Evolutionary conservation across 1,139 yeast genomes (phyloP).

Genomic region (Blastobotrys buckinghamii): DNA sequence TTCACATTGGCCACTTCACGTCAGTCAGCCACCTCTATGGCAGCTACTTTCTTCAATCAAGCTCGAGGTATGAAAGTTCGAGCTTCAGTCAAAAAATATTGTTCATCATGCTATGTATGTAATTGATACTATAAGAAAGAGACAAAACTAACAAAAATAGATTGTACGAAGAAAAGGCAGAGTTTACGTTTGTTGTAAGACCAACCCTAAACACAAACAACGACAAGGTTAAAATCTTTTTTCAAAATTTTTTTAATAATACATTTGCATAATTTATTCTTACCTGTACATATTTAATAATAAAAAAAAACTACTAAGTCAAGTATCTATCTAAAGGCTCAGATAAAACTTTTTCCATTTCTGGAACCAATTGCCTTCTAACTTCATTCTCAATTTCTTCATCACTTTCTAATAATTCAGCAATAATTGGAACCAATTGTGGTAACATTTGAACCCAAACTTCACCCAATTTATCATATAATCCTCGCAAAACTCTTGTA

Average conservation of each 20-base stretch:
- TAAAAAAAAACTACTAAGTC: constrained; percentile 37
- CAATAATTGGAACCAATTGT: constrained; percentile 90
- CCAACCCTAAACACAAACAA: constrained; percentile 92
- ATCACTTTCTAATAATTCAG: constrained; percentile 92
- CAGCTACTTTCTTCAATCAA: constrained; percentile 18
- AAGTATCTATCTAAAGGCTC: constrained; percentile 91
- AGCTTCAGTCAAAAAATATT: constrained; percentile 86
- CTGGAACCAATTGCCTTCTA: constrained; percentile 86
- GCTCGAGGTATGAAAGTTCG: constrained; percentile 58
- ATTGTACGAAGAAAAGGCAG: constrained; percentile 92
- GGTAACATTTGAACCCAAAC: constrained; percentile 91
- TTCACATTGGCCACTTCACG: constrained; percentile 8
- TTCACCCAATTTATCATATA: constrained; percentile 86
- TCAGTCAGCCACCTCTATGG: constrained; percentile 11
- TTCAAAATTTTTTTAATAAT: background rate
- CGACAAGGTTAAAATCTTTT: constrained; percentile 64
- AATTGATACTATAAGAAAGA: background rate
- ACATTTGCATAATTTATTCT: background rate
- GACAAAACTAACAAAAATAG: constrained; percentile 18
- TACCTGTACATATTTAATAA: constrained; percentile 3
- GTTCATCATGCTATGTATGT: constrained; percentile 73
- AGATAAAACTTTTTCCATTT: constrained; percentile 85
- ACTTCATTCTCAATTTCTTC: constrained; percentile 90
- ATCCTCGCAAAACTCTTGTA: constrained; percentile 65
- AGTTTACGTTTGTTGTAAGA: constrained; percentile 86